These are phyloP conservation scores for Linnemannia schmuckeri DNA, from an alignment of 192 early-diverging fungal species.

Conservation along the genomic window DNA sequence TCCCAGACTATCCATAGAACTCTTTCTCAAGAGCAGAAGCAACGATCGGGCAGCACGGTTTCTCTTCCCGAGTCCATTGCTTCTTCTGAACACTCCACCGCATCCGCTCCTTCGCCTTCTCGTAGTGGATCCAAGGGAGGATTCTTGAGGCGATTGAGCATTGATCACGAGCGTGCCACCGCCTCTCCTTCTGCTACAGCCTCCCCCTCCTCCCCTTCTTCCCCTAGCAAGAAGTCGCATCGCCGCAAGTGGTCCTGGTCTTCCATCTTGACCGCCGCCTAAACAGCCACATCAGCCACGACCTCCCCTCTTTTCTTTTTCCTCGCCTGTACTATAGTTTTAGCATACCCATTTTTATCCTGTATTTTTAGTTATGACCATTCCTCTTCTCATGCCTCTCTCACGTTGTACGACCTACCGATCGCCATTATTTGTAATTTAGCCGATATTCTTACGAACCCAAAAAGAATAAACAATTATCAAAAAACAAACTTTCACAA, in stretches of 20 bases:
- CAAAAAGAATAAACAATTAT: background rate
- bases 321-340: background rate
- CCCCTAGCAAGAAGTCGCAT: slow-evolving; percentile 12
- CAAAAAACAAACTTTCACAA: background rate
- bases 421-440: background rate
- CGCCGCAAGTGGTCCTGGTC: slow-evolving; percentile 44
- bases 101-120: slow-evolving; percentile 7
- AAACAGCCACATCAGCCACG: background rate
- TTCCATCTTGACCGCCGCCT: slow-evolving; percentile 13
- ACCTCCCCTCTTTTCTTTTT: background rate
- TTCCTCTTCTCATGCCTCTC: background rate
- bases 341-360: background rate
- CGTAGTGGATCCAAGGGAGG: background rate
- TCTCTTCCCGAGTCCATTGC: background rate
- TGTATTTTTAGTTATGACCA: slow-evolving; percentile 1
- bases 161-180: background rate
- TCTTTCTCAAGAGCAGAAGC: background rate
- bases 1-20: background rate
- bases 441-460: background rate
- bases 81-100: slow-evolving; percentile 4
- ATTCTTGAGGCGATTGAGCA: background rate
- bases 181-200: background rate
- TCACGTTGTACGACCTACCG: background rate
- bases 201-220: background rate
- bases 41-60: background rate